phyloP scores from a whole-genome alignment of 106 monocot species.

The Platanthera guangdongensis region DNA sequence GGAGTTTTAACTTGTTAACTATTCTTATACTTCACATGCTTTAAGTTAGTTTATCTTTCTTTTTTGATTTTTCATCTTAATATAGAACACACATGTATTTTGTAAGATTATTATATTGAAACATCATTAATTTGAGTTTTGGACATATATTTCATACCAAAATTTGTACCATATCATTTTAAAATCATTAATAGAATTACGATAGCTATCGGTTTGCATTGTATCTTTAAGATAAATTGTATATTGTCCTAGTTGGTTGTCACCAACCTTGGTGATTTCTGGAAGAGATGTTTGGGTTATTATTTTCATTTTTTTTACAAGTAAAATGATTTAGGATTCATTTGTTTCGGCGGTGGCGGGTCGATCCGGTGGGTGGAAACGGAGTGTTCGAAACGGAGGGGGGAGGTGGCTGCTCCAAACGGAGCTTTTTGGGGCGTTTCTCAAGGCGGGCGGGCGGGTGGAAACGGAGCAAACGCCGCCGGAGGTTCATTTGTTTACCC shows the following conservation, averaged over 20 bases:
- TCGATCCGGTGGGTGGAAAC: no score
- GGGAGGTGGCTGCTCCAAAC: no score
- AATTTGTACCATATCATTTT: background rate
- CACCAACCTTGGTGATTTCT: no score
- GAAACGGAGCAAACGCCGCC: no score
- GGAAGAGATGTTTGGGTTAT: background rate
- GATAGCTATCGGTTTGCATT: background rate
- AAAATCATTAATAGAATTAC: background rate
- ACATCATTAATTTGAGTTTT: background rate
- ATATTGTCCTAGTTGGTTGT: background rate
- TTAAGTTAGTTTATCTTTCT: background rate
- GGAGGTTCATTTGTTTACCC: no score
- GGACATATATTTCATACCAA: background rate
- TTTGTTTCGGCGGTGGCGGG: no score
- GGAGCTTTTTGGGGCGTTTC: no score
- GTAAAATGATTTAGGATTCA: slow-evolving; percentile 1
- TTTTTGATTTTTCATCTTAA: background rate
- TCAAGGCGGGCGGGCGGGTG: no score
- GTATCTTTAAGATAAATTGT: background rate
- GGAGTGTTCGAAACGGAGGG: no score
- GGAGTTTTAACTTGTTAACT: background rate
- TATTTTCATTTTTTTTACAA: background rate
- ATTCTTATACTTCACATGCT: no score
- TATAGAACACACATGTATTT: background rate
- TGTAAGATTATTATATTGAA: background rate